Evolutionary conservation across 148 eudicot species (phyloP), one percentile per base, ranked within the genome.

Genomic region (Gaultheria prostrata): DNA sequence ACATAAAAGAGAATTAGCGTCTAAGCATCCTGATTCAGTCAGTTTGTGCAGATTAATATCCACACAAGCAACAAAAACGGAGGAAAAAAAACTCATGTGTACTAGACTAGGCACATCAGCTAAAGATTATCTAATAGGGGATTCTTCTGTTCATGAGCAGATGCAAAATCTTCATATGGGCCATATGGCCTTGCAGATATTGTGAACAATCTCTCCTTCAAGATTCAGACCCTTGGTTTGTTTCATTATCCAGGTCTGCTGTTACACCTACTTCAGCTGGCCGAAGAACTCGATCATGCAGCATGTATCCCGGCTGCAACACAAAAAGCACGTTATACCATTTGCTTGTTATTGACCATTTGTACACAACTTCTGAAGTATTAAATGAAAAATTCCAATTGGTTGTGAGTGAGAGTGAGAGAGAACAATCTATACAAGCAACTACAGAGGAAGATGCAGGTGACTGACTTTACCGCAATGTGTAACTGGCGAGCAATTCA

Each of bases 191-290:
- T 83, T 48, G 21, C 61, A 82, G n/a, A 26, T 46, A 8, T 73
- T 54, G 35, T 32, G 30, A 59, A 6, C 15, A 46, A 77, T 45
- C 6, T 21, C 32, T 76, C 72, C 15, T 32, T 81, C 80, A 82
- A 26, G 81, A 85, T 83, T 87, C 88, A 46, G 89, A 83, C 30
- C 79, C 82, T 77, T 85, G 30, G 35, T 84, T 74, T 73, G 87
- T 86, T 80, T 86, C 80, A 39, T 83, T 87, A 83, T 89, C 89
- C 48, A 39, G 56, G 45, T 90, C 92, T 49, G 82, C 88, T 0
- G 97, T 97, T 80, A 97, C 99, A 33, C 98, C 99, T 79, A 97
- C 99, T 87, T 97, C 99, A 57, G 99, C 98, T 39, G 99, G 99
- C 82, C 99, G 89, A 78, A 97, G 87, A 82, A 97, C 85, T 85